A percentile compares a stretch with the other conserved stretches of the same genome.
phyloP scores from a whole-genome alignment of 345 rosid species.

The Lagerstroemia speciosa region DNA sequence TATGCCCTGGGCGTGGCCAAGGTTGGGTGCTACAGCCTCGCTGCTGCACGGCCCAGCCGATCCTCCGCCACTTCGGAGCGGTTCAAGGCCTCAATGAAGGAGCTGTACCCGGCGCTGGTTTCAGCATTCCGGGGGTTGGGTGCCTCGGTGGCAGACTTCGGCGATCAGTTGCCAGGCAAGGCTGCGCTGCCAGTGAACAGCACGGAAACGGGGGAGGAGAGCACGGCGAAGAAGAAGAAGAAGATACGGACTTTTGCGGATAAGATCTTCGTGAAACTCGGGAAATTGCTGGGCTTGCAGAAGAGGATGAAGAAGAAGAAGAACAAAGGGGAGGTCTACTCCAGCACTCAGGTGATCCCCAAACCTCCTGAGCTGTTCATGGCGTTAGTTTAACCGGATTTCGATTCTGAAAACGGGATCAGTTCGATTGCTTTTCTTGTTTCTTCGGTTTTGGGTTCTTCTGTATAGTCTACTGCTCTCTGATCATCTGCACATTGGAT shows the following conservation, averaged over 20 bases:
- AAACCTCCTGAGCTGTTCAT: neutral
- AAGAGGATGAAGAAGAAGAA: slow-evolving; percentile 10
- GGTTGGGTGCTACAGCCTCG: slow-evolving; percentile 24
- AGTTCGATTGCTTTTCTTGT: neutral
- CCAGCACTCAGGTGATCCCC: neutral
- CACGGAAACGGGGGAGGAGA: neutral
- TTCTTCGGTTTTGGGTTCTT: neutral
- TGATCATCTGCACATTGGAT: neutral
- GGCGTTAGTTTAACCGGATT: neutral
- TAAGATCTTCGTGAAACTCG: slow-evolving; percentile 17
- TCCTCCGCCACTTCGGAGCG: slow-evolving; percentile 7
- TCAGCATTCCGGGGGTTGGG: slow-evolving; percentile 18
- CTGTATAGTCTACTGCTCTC: neutral
- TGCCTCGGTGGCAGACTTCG: slow-evolving; percentile 18
- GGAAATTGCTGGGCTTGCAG: slow-evolving; percentile 29
- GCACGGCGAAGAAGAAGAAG: neutral
- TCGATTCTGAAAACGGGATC: neutral
- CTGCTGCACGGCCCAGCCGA: neutral
- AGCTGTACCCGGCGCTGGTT: slow-evolving; percentile 22
- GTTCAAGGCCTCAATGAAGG: slow-evolving; percentile 22
- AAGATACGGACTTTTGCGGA: slow-evolving; percentile 15
- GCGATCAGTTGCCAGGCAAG: neutral
- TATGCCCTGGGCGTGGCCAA: slow-evolving; percentile 22
- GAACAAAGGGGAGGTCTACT: neutral
- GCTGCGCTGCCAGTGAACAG: neutral